Conservation (phyloP, 2,329 filamentous ascomycete genomes). For the Penicillium rolfsii region DNA sequence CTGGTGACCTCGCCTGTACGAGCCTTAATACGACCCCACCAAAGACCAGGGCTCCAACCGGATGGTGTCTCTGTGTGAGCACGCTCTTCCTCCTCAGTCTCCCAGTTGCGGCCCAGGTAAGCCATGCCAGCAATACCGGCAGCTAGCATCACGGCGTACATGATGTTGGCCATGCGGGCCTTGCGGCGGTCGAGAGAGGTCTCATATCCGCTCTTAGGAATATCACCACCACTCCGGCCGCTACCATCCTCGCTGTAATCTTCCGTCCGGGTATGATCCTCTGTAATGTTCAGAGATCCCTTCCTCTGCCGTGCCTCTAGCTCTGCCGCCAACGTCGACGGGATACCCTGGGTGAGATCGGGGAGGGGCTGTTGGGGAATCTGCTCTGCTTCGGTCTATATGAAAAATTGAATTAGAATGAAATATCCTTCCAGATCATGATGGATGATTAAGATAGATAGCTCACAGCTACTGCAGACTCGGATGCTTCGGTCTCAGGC, state of each 20-base stretch:
- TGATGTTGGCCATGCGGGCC: slow-evolving; percentile 73
- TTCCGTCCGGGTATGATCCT: slow-evolving; percentile 52
- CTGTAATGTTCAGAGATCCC: slow-evolving; percentile 55
- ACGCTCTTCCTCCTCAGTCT: slow-evolving; percentile 70
- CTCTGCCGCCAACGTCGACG: slow-evolving; percentile 84
- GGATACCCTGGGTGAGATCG: slow-evolving; percentile 91
- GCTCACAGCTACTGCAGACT: slow-evolving; percentile 35
- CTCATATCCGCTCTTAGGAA: slow-evolving; percentile 79
- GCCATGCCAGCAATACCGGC: slow-evolving; percentile 62
- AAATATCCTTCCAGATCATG: neutral
- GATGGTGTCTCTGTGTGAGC: slow-evolving; percentile 73
- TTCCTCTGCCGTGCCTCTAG: slow-evolving; percentile 54
- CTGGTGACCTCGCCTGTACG: slow-evolving; percentile 75
- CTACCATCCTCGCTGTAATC: slow-evolving; percentile 49
- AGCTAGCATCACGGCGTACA: slow-evolving; percentile 66
- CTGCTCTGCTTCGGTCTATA: slow-evolving; percentile 42
- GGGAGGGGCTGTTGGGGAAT: slow-evolving; percentile 70
- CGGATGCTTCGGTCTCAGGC: slow-evolving; percentile 34
- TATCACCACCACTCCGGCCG: slow-evolving; percentile 60
- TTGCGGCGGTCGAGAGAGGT: slow-evolving; percentile 87
- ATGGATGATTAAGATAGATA: neutral
- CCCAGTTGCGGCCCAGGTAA: slow-evolving; percentile 89
- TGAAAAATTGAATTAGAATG: slow-evolving; percentile 12
- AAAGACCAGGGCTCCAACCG: slow-evolving; percentile 73
- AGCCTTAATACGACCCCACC: slow-evolving; percentile 79